A percentile compares a stretch with the other conserved stretches of the same genome.
phyloP scores from a whole-genome alignment of 768 basidiomycete genomes.

The Amanita fuliginea region DNA sequence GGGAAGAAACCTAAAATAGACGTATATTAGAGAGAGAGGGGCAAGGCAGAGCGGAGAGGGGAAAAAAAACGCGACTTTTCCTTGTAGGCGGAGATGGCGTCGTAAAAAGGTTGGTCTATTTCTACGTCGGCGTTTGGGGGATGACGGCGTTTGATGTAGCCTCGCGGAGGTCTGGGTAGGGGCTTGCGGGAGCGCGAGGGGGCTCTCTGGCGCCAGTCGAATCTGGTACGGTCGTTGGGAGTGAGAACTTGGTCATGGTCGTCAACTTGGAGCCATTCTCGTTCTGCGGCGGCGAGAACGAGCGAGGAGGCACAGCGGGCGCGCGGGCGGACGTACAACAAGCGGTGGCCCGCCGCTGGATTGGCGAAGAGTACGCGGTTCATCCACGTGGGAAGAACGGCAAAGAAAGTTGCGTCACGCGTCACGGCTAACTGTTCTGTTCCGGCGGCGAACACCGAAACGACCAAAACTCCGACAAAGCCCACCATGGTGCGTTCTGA shows the following conservation, averaged over 20 bases:
- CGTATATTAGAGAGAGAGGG: background rate
- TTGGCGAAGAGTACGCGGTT: no score
- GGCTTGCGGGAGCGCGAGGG: conserved; percentile 25
- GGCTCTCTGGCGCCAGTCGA: conserved; percentile 54
- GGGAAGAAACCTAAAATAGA: conserved; percentile 24
- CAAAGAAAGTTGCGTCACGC: no score
- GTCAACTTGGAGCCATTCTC: conserved; percentile 27
- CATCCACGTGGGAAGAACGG: no score
- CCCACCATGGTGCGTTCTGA: no score
- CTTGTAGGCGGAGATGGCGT: conserved; percentile 42
- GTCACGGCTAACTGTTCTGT: no score
- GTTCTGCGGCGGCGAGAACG: conserved; percentile 18
- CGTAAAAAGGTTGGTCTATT: conserved; percentile 30
- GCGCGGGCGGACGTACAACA: background rate
- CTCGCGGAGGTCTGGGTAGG: conserved; percentile 9
- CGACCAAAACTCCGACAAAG: no score
- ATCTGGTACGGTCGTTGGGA: conserved; percentile 20
- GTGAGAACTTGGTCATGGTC: background rate
- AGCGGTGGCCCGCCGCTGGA: no score
- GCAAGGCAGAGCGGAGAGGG: background rate
- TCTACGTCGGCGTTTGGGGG: conserved; percentile 22
- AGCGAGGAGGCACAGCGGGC: background rate
- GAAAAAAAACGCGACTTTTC: conserved; percentile 29
- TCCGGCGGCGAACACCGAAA: no score
- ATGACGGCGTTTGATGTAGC: conserved; percentile 25